Evolutionary conservation across 1,284 basidiomycete species (phyloP), one percentile per base, ranked within the genome.

Genomic region (Coniferiporia weirii): DNA sequence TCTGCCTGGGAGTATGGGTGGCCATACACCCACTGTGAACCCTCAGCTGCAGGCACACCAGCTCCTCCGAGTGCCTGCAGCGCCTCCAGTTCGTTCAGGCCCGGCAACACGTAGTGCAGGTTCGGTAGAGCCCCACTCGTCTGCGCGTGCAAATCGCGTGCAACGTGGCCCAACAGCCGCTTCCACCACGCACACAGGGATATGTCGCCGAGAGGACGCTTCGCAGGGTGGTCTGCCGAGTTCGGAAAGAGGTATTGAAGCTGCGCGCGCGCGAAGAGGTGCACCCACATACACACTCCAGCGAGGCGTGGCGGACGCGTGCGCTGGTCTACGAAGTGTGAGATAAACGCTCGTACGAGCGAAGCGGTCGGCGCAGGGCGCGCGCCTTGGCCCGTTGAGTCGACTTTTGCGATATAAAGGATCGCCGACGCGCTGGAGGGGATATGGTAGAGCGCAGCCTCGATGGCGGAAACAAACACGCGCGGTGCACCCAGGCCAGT

Each of bases 111-210:
- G 72, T 90, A 91, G 68, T 78, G 87, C 50, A 35, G n/a, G 43
- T 38, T 48, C 44, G 38, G 44, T n/a, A 9, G 44, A 15, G 38
- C n/a, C 46, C 34, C 43, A 20, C 54, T 15, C n/a, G 22, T 27
- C 67, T 53, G 65, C 69, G 9, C 38, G 15, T 40, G 38, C 57
- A 79, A 63, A 46, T 77, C 76, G 49, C 61, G 66, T 1, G 79
- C 83, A 8, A 87, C 84, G 20, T 78, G 74, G 59, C 80, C 79
- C 52, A 93, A 73, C 19, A 90, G 76, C 17, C 81, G 79, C 69
- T 89, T 89, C 96, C 96, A 99, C 96, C 96, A 99, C 52, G 79
- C 84, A 70, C 94, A 95, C 1, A 99, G 80, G 64, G 81, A 82
- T 27, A 87, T 78, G 67, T 98, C 96, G 38, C 81, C 81, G 54